Evolutionary conservation across 2,329 filamentous ascomycete species (phyloP).

Genomic region (Pseudogymnoascus sp.): DNA sequence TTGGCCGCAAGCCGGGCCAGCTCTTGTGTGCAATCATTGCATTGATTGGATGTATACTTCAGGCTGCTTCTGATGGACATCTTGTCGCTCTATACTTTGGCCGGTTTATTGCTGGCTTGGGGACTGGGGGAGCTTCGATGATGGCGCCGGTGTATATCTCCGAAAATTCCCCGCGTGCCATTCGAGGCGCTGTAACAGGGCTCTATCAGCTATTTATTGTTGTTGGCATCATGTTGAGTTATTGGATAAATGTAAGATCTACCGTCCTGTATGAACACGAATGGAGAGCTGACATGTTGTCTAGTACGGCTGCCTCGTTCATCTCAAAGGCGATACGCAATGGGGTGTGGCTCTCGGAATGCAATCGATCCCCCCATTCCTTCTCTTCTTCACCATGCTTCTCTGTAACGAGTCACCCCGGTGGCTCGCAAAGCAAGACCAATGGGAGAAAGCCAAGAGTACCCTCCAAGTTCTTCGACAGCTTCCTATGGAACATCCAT

Average conservation of each 20-base stretch:
- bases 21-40: constrained; percentile 48
- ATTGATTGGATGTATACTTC: constrained; percentile 52
- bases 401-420: constrained; percentile 58
- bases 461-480: constrained; percentile 50
- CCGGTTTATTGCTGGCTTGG: constrained; percentile 38
- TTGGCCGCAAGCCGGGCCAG: constrained; percentile 28
- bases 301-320: neutral
- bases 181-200: constrained; percentile 1
- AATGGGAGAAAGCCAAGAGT: constrained; percentile 52
- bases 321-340: constrained; percentile 41
- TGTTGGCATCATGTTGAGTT: neutral
- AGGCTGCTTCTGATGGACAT: constrained; percentile 42
- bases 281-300: neutral
- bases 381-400: constrained; percentile 52
- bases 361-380: constrained; percentile 44
- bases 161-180: neutral
- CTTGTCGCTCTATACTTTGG: neutral
- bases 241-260: neutral
- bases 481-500: constrained; percentile 44
- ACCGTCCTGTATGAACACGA: neutral
- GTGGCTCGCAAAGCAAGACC: constrained; percentile 56
- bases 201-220: constrained; percentile 7
- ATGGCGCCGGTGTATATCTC: neutral
- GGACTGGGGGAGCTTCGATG: constrained; percentile 33
- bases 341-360: constrained; percentile 50